A percentile compares a stretch with the other conserved stretches of the same genome.
Evolutionary conservation across 306 rosid species (phyloP).

Genomic region (Adenanthera pavonina): DNA sequence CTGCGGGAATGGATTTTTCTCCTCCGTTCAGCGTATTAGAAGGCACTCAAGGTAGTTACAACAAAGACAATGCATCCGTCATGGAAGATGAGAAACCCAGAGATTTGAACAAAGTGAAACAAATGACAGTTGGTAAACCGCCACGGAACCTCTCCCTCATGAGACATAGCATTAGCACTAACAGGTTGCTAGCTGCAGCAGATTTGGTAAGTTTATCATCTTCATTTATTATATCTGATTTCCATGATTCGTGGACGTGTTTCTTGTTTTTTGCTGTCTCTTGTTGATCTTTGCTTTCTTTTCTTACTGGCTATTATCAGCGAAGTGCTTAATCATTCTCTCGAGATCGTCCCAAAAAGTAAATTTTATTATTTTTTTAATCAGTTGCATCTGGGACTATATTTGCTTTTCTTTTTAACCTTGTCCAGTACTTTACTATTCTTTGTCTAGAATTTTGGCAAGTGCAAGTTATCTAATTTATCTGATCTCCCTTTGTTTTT

Average conservation of each 20-base stretch:
- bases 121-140: conserved; percentile 58
- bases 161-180: conserved; percentile 66
- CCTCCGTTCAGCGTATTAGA: conserved; percentile 56
- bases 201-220: conserved; percentile 58
- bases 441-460: conserved; percentile 25
- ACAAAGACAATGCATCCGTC: conserved; percentile 51
- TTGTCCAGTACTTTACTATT: not conserved
- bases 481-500: conserved; percentile 6
- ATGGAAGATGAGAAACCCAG: conserved; percentile 51
- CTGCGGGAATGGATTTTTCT: conserved; percentile 61
- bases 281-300: conserved; percentile 12
- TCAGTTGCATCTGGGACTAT: not conserved
- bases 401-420: not conserved
- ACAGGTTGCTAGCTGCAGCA: conserved; percentile 45
- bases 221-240: not conserved
- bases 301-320: conserved; percentile 21
- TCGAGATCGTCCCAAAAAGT: conserved; percentile 14
- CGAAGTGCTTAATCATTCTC: conserved; percentile 13
- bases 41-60: conserved; percentile 53
- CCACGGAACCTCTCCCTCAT: conserved; percentile 59
- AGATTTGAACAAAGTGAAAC: conserved; percentile 47
- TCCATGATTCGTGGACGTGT: not conserved
- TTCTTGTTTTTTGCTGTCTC: conserved; percentile 10
- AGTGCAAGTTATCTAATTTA: conserved; percentile 35
- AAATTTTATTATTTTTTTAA: conserved; percentile 2